phyloP scores from a whole-genome alignment of 495 filamentous ascomycete genomes.

The Delitschia confertaspora region DNA sequence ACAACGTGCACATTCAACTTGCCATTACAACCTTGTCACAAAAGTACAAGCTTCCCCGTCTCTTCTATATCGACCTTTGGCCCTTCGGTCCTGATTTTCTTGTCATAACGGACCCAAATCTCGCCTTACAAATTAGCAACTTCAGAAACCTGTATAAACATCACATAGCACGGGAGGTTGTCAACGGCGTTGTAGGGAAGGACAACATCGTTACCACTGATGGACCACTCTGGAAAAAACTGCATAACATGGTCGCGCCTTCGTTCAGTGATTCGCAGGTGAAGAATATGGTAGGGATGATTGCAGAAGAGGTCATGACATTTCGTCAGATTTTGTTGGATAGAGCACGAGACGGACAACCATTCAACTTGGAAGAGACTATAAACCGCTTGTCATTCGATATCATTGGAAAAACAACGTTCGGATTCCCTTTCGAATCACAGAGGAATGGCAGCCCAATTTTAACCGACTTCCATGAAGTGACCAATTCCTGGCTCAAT shows the following conservation, averaged over 20 bases:
- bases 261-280: slow-evolving; percentile 10
- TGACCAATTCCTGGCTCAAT: background rate
- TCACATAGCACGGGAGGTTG: background rate
- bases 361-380: slow-evolving; percentile 11
- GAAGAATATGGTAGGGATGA: slow-evolving; percentile 5
- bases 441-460: slow-evolving; percentile 10
- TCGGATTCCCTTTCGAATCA: slow-evolving; percentile 6
- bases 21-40: slow-evolving; percentile 4
- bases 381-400: slow-evolving; percentile 8
- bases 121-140: slow-evolving; percentile 2
- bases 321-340: slow-evolving; percentile 10
- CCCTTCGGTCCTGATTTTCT: slow-evolving; percentile 12
- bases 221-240: slow-evolving; percentile 10
- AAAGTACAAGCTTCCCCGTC: slow-evolving; percentile 18
- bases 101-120: slow-evolving; percentile 19
- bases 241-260: slow-evolving; percentile 23
- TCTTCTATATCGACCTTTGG: slow-evolving; percentile 20
- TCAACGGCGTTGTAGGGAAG: slow-evolving; percentile 11
- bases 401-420: slow-evolving; percentile 8
- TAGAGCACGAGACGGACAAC: slow-evolving; percentile 5
- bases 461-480: slow-evolving; percentile 3
- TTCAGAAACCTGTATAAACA: slow-evolving; percentile 16
- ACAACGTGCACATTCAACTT: slow-evolving; percentile 5
- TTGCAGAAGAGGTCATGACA: slow-evolving; percentile 17
- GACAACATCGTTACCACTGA: slow-evolving; percentile 10